A percentile compares a stretch with the other conserved stretches of the same genome.
phyloP scores from a whole-genome alignment of 139 green algal genomes.

The Micractinium conductrix region DNA sequence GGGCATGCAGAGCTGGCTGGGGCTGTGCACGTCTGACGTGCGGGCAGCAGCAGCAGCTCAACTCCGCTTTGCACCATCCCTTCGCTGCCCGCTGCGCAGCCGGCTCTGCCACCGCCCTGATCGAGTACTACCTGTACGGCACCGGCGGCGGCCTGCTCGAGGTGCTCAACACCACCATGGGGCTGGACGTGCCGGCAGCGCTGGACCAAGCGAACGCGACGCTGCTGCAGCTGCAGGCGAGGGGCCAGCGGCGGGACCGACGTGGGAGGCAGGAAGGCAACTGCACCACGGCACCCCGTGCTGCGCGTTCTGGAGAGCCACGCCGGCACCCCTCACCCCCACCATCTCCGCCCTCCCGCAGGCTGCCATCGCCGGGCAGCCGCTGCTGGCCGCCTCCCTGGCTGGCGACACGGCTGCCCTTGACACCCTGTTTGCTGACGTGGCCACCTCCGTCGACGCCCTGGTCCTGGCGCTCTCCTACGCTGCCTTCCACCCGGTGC shows the following conservation, averaged over 20 bases:
- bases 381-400: background rate
- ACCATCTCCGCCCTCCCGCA: background rate
- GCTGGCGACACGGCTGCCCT: background rate
- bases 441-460: background rate
- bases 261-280: too few relatives aligned
- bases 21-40: too few relatives aligned
- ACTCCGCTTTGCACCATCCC: too few relatives aligned
- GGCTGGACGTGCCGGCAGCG: background rate
- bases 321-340: too few relatives aligned
- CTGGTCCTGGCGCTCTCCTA: constrained; percentile 10
- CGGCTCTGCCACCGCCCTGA: background rate
- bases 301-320: too few relatives aligned
- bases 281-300: too few relatives aligned
- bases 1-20: too few relatives aligned
- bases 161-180: background rate
- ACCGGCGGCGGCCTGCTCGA: constrained; percentile 5
- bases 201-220: constrained; percentile 1
- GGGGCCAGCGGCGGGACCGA: too few relatives aligned
- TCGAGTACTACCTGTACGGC: constrained; percentile 9
- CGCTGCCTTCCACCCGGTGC: constrained; percentile 24
- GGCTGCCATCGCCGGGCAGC: background rate
- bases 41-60: too few relatives aligned
- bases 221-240: background rate
- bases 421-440: background rate
- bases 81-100: background rate